A percentile compares a stretch with the other conserved stretches of the same genome.
These are phyloP conservation scores for Sporothrix phasma DNA, from an alignment of 2,329 filamentous ascomycete genomes.

Conservation along the genomic window DNA sequence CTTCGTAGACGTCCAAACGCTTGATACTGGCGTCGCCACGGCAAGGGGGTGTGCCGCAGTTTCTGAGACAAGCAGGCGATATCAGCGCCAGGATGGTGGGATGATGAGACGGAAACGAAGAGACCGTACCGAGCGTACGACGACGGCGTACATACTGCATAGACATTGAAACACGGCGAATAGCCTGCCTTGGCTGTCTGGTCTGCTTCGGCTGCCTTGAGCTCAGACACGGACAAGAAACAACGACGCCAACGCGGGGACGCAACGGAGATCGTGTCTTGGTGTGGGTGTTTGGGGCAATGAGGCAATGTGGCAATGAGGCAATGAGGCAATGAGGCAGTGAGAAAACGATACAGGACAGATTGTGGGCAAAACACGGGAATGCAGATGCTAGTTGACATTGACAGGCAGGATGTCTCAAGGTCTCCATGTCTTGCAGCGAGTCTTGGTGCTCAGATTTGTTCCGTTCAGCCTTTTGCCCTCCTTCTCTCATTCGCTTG, in stretches of 20 bases:
- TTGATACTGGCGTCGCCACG: background rate
- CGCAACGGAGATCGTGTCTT: background rate
- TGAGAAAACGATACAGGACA: background rate
- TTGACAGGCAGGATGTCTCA: background rate
- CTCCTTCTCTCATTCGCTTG: background rate
- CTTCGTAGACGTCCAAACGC: no score
- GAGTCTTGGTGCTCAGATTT: background rate
- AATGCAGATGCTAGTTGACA: background rate
- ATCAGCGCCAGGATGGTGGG: no score
- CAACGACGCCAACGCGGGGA: background rate
- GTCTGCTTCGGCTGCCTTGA: background rate
- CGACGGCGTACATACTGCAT: no score
- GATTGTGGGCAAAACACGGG: background rate
- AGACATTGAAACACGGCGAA: no score
- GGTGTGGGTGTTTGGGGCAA: background rate
- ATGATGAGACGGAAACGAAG: no score
- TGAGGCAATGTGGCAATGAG: no score
- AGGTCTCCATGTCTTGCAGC: background rate
- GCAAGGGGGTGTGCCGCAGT: background rate
- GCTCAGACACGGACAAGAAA: background rate
- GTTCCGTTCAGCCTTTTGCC: background rate
- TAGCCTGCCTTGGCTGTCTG: no score
- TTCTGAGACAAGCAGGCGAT: background rate
- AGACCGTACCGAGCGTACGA: no score
- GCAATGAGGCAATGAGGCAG: no score